phyloP scores from a whole-genome alignment of 164 flowering plant genomes.

The Umbilicus rupestris region DNA sequence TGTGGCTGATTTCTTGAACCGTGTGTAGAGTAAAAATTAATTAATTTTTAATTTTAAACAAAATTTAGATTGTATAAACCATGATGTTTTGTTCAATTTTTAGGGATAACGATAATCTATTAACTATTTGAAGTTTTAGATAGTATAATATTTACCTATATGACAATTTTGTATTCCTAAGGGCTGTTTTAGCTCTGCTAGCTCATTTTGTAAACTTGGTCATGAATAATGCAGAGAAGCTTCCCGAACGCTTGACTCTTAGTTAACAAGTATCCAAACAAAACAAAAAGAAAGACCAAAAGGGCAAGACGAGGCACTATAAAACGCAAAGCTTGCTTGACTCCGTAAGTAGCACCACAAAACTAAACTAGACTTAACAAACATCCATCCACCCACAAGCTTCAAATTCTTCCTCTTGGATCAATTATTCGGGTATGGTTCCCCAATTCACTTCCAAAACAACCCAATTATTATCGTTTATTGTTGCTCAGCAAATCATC shows the following conservation, averaged over 20 bases:
- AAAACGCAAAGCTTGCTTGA: background rate
- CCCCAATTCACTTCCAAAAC: background rate
- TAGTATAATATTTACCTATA: too few species aligned
- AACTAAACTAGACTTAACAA: background rate
- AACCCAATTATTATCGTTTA: background rate
- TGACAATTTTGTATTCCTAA: too few species aligned
- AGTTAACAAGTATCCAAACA: background rate
- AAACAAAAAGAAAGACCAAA: background rate
- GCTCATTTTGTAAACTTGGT: too few species aligned
- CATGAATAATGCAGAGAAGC: background rate
- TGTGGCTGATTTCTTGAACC: too few species aligned
- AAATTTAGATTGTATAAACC: too few species aligned
- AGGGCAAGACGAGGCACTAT: background rate
- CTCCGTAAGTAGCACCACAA: background rate
- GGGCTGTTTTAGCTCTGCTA: too few species aligned
- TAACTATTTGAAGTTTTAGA: too few species aligned
- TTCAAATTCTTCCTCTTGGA: background rate
- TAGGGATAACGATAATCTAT: too few species aligned
- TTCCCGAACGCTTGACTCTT: background rate
- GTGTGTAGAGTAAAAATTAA: too few species aligned
- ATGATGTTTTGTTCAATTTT: too few species aligned
- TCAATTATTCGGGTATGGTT: conserved; percentile 2
- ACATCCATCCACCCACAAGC: background rate
- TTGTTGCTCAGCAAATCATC: background rate
- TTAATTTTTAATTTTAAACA: too few species aligned